phyloP scores from a whole-genome alignment of 2,329 filamentous ascomycete genomes.

The Colletotrichum eremochloae region DNA sequence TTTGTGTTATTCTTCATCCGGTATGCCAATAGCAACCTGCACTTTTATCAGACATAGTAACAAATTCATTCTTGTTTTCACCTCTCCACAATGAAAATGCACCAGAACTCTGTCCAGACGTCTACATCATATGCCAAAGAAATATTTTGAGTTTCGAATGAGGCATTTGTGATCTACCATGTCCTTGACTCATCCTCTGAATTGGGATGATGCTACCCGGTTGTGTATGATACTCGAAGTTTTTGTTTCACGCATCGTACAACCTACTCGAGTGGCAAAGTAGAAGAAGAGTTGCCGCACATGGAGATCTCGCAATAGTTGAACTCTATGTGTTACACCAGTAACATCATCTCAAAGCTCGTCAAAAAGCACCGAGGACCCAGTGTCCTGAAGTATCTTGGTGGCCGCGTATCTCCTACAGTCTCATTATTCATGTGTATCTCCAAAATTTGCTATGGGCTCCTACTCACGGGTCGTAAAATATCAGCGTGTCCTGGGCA shows the following conservation, averaged over 20 bases:
- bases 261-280: background rate
- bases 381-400: too few relatives aligned
- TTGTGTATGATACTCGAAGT: background rate
- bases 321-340: background rate
- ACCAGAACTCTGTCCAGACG: background rate
- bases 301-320: too few relatives aligned
- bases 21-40: background rate
- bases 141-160: background rate
- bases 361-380: background rate
- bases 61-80: background rate
- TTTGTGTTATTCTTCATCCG: background rate
- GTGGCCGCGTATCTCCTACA: background rate
- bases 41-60: background rate
- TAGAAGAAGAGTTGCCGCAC: background rate
- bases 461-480: slow-evolving; percentile 29
- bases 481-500: slow-evolving; percentile 52
- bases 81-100: background rate
- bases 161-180: background rate
- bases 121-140: background rate
- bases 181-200: background rate
- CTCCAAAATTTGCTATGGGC: too few relatives aligned
- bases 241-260: background rate
- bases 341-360: background rate
- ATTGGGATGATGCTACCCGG: background rate
- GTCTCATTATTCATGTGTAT: slow-evolving; percentile 14